Conservation (phyloP, 2,329 filamentous ascomycete species). For the Fusarium sp. region DNA sequence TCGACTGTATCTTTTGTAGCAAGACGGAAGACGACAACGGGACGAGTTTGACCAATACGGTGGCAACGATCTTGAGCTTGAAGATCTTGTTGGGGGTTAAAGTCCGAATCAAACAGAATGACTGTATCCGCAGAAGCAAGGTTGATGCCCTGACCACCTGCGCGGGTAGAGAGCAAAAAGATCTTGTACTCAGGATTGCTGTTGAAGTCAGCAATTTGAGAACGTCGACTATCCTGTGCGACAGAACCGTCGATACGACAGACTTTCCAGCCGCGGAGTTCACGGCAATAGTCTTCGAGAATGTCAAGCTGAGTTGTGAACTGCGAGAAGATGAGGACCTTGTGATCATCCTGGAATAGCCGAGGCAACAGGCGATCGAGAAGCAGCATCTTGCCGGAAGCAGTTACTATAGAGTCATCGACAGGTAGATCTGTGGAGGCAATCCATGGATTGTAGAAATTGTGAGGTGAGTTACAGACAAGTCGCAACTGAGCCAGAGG, state of each 20-base stretch:
- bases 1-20: conserved; percentile 95
- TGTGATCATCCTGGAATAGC: conserved; percentile 81
- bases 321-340: conserved; percentile 95
- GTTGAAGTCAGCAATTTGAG: conserved; percentile 81
- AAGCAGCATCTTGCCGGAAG: conserved; percentile 95
- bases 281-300: conserved; percentile 82
- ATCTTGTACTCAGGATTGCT: conserved; percentile 73
- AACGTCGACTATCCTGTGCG: conserved; percentile 75
- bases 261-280: conserved; percentile 81
- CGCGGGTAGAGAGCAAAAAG: conserved; percentile 90
- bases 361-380: conserved; percentile 85
- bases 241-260: conserved; percentile 94
- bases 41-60: conserved; percentile 90
- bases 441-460: conserved; percentile 94
- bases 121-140: conserved; percentile 92
- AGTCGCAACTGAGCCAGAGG: conserved; percentile 91
- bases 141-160: conserved; percentile 96
- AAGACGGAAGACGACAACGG: conserved; percentile 92
- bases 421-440: conserved; percentile 67
- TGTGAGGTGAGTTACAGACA: conserved; percentile 93
- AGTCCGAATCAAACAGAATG: conserved; percentile 87
- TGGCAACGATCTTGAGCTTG: conserved; percentile 97
- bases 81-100: conserved; percentile 97
- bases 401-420: conserved; percentile 85
- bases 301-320: conserved; percentile 96